Base-by-base conservation (phyloP, 1,139 yeast genomes). In the Protomyces macrosporus region DNA sequence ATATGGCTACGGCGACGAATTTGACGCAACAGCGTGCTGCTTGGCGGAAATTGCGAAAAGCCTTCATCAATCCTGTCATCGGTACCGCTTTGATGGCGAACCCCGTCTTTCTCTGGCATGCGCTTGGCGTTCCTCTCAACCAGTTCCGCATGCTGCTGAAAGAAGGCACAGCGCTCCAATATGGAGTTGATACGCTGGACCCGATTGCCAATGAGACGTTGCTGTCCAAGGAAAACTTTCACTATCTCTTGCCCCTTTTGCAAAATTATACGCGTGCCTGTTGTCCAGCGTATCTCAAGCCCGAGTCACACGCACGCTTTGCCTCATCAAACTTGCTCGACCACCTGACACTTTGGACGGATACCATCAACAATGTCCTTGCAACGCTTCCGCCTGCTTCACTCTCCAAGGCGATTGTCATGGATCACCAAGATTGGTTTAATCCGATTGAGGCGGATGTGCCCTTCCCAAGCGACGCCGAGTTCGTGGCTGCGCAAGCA, bases 381-480 rank as follows among this genome's bases (percentile, higher is more conserved):
- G 84, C 83, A 56, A 79, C 93, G 68, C 77, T 88, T 65, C 78
- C 84, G 45, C 79, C 81, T 63, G 81, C 82, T 65, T 82, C 90
- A 23, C 80, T 88, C 60, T 84, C 90, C 7, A 85, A 86, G 70
- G 93, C 93, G 35, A 82, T 88, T 58, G 86, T 88, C 65, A 88
- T 88, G 96, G 96, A 88, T 74, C 96, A 88, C 73, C 87, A 88
- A 93, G 96, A 88, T 75, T 88, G 95, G 95, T 88, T 88, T 72
- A 59, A 45, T 6, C 45, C 62, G 2, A 58, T 58, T 12, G 23
- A 48, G 16, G 12, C 51, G 6, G 52, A 12, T 14, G 32, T 36
- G n/a, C 34, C 52, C 9, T 58, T 58, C 36, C 62, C 62, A 3
- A 42, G 10, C 4, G 85, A 84, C 69, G 86, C 88, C 50, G 74